Evolutionary conservation across 2,329 filamentous ascomycete species (phyloP).

Genomic region (Arthrobotrys musiformis): DNA sequence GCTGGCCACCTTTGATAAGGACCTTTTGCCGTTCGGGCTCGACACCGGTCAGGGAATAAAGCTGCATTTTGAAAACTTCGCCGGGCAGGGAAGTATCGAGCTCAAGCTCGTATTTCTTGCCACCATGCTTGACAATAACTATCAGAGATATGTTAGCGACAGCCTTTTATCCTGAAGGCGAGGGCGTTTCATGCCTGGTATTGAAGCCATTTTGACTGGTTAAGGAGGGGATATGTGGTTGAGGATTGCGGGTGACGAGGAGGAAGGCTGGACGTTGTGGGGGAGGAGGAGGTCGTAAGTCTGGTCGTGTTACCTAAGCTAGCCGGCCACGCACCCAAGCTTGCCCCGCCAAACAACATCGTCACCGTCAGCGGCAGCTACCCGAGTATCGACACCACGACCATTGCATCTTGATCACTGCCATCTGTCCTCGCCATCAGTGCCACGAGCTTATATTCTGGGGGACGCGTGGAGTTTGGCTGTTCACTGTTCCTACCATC

Average conservation of each 20-base stretch:
- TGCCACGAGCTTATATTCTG: not conserved
- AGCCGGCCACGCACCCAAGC: conserved; percentile 11
- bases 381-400: not conserved
- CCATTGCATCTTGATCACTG: not conserved
- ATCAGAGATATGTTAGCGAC: not conserved
- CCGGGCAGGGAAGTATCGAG: conserved; percentile 85
- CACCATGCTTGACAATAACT: conserved; percentile 95
- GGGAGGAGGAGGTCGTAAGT: conserved; percentile 2
- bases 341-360: conserved; percentile 39
- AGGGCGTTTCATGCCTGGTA: conserved; percentile 29
- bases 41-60: conserved; percentile 94
- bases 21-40: conserved; percentile 97
- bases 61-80: conserved; percentile 93
- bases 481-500: not conserved
- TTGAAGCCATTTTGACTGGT: conserved; percentile 31
- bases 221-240: not conserved
- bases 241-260: not conserved
- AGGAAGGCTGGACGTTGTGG: conserved; percentile 2
- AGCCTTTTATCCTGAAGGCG: not conserved
- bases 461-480: not conserved
- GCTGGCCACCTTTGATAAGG: conserved; percentile 88
- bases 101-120: conserved; percentile 94
- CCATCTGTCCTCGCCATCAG: not conserved
- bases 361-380: not conserved
- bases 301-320: conserved; percentile 26